phyloP scores from a whole-genome alignment of 345 rosid species.

The Melastoma malabathricum region DNA sequence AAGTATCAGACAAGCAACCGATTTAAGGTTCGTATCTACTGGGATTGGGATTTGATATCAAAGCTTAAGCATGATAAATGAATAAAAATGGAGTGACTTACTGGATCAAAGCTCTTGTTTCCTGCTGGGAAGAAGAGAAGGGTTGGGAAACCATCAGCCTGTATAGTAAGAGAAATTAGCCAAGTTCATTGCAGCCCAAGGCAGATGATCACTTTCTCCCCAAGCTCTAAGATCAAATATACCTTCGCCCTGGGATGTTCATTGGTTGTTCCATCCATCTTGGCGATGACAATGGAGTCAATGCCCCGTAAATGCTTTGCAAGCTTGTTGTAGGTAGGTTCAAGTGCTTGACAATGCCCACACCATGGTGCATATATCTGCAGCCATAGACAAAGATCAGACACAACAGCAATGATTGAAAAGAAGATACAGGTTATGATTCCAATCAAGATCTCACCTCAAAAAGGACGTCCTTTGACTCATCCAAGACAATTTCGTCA shows the following conservation, averaged over 20 bases:
- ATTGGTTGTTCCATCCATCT: constrained; percentile 98
- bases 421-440: neutral
- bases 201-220: neutral
- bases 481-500: constrained; percentile 84
- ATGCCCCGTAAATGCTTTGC: constrained; percentile 70
- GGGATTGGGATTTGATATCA: too few relatives aligned
- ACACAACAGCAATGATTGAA: constrained; percentile 5
- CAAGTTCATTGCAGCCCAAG: neutral
- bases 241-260: constrained; percentile 99
- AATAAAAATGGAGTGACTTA: constrained; percentile 22
- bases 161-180: constrained; percentile 3
- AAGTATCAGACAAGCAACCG: too few relatives aligned
- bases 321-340: constrained; percentile 87
- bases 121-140: constrained; percentile 96
- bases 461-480: constrained; percentile 90
- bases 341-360: constrained; percentile 96
- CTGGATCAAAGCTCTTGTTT: constrained; percentile 93
- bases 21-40: too few relatives aligned
- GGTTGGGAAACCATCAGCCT: constrained; percentile 97
- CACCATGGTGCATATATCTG: constrained; percentile 99
- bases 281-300: constrained; percentile 80
- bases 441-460: constrained; percentile 40
- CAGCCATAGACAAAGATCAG: constrained; percentile 4
- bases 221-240: constrained; percentile 7
- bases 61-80: neutral